These are phyloP conservation scores for Acmispon strigosus DNA, from an alignment of 306 rosid species.

Conservation along the genomic window DNA sequence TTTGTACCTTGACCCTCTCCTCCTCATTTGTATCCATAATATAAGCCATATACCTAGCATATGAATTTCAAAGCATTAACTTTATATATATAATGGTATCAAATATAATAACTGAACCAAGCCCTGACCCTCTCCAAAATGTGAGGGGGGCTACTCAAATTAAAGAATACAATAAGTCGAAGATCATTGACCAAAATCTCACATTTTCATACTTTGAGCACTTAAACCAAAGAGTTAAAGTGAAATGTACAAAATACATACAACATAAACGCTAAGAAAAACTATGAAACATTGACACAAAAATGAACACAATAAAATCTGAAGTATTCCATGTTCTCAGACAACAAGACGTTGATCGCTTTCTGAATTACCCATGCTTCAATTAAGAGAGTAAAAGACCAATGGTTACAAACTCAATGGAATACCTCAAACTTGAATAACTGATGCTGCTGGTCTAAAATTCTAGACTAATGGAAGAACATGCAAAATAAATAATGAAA, in stretches of 20 bases:
- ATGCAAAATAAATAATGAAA: not conserved
- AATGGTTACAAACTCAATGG: not conserved
- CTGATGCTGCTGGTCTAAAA: not conserved
- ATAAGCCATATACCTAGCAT: conserved; percentile 93
- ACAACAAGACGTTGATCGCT: not conserved
- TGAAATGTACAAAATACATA: not conserved
- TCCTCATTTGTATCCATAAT: conserved; percentile 99
- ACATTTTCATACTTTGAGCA: not conserved
- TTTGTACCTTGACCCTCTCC: conserved; percentile 82
- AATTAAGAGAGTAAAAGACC: not conserved
- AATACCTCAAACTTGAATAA: not conserved
- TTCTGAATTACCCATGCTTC: not conserved
- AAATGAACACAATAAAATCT: too few species aligned
- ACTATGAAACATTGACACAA: not conserved
- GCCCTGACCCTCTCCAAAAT: not conserved
- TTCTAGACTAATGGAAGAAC: not conserved
- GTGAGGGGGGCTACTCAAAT: not conserved
- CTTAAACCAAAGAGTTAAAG: not conserved
- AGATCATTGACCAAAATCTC: not conserved
- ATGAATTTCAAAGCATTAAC: conserved; percentile 17
- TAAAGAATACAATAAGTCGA: not conserved
- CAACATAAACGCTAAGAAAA: not conserved
- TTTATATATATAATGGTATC: conserved; percentile 4
- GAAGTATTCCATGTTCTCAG: too few species aligned
- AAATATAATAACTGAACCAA: not conserved